Percentiles rank a stretch among this genome's conserved stretches.
phyloP scores from a whole-genome alignment of 768 basidiomycete species.

The Mrakia hoshinonis region DNA sequence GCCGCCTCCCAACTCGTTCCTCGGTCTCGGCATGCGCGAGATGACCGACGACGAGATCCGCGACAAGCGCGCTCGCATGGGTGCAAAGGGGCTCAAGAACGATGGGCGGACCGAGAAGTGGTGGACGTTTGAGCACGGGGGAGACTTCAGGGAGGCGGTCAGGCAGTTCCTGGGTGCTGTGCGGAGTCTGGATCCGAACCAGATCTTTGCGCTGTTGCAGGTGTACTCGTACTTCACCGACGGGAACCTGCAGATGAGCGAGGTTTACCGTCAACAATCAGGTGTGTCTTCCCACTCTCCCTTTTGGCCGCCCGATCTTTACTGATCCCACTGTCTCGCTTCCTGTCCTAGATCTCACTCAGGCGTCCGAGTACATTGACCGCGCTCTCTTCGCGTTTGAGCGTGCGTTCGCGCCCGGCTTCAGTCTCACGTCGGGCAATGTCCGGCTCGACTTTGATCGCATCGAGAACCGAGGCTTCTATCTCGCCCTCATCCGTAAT shows the following conservation, averaged over 20 bases:
- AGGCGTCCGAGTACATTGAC: slow-evolving; percentile 79
- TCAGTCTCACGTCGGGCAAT: slow-evolving; percentile 70
- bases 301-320: background rate
- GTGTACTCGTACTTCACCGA: slow-evolving; percentile 86
- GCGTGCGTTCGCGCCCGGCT: slow-evolving; percentile 73
- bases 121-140: slow-evolving; percentile 83
- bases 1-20: slow-evolving; percentile 49
- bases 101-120: slow-evolving; percentile 54
- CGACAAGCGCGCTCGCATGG: slow-evolving; percentile 36
- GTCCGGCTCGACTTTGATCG: slow-evolving; percentile 80
- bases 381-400: slow-evolving; percentile 92
- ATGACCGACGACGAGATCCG: slow-evolving; percentile 53
- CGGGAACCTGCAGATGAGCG: slow-evolving; percentile 60
- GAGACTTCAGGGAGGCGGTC: slow-evolving; percentile 71
- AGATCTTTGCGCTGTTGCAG: slow-evolving; percentile 63
- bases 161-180: slow-evolving; percentile 72
- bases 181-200: slow-evolving; percentile 53
- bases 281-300: slow-evolving; percentile 8
- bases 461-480: slow-evolving; percentile 89
- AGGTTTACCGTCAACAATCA: slow-evolving; percentile 33
- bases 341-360: slow-evolving; percentile 57
- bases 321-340: background rate
- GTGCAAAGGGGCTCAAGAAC: slow-evolving; percentile 23
- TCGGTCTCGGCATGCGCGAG: slow-evolving; percentile 59
- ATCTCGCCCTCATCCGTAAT: slow-evolving; percentile 74